phyloP scores from a whole-genome alignment of 257 asterid genomes.

The Apocynum venetum region DNA sequence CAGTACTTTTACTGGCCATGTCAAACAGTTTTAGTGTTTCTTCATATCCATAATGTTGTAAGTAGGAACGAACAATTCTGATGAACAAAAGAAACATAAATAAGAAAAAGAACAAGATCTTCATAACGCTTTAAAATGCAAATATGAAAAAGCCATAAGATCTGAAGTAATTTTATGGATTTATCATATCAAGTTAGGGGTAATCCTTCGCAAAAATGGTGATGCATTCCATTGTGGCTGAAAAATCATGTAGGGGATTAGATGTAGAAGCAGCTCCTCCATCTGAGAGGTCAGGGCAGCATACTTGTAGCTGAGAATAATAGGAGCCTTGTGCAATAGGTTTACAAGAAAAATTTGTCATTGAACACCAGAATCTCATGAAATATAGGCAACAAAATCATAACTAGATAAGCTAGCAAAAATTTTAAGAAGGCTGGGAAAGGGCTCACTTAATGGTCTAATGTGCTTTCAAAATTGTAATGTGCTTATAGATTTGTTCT shows the following conservation, averaged over 20 bases:
- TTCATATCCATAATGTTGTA: slow-evolving; percentile 91
- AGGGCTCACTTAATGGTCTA: not conserved
- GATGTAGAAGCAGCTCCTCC: not conserved
- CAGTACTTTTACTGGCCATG: slow-evolving; percentile 54
- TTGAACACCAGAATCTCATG: not conserved
- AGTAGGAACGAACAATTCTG: slow-evolving; percentile 86
- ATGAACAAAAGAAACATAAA: slow-evolving; percentile 20
- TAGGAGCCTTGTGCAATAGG: not conserved
- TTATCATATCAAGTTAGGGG: not conserved
- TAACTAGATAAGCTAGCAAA: not conserved
- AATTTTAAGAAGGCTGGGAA: not conserved
- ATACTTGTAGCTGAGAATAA: not conserved
- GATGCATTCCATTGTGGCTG: not conserved
- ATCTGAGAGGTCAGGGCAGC: not conserved
- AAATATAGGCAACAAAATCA: not conserved
- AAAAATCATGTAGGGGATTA: not conserved
- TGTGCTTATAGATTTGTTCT: not conserved
- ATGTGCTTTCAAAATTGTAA: not conserved
- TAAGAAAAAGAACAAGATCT: slow-evolving; percentile 3
- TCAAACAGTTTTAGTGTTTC: slow-evolving; percentile 73
- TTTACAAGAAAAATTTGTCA: not conserved
- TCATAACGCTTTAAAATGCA: not conserved
- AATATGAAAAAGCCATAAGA: not conserved
- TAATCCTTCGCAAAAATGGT: not conserved
- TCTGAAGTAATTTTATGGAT: not conserved